Evolutionary conservation across 148 eudicot species (phyloP).

Genomic region (Pharnaceum exiguum): DNA sequence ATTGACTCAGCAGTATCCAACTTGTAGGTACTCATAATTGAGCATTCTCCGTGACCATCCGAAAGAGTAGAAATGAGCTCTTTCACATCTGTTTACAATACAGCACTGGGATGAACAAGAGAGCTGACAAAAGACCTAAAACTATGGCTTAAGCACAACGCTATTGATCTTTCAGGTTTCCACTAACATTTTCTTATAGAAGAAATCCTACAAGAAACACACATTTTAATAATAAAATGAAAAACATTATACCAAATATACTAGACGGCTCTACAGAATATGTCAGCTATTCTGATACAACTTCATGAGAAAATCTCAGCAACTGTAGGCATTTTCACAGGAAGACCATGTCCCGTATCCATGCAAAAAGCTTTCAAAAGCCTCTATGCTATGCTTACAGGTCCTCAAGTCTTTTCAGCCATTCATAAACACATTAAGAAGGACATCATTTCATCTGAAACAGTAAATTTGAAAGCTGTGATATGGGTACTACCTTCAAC

Average conservation of each 20-base stretch:
- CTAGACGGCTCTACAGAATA: not conserved
- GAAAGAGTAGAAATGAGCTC: constrained; percentile 85
- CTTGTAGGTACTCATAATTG: constrained; percentile 61
- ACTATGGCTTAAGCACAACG: too few relatives aligned
- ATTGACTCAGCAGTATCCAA: constrained; percentile 77
- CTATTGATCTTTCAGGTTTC: too few relatives aligned
- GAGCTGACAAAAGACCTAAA: not conserved
- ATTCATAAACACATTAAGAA: constrained; percentile 1
- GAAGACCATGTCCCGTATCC: too few relatives aligned
- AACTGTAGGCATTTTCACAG: too few relatives aligned
- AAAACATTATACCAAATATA: not conserved
- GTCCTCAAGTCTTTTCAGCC: not conserved
- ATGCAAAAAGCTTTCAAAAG: not conserved
- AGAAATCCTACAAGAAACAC: too few relatives aligned
- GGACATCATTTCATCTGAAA: not conserved
- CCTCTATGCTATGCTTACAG: not conserved
- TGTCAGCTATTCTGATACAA: not conserved
- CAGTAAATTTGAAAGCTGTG: not conserved
- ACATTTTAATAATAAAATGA: too few relatives aligned
- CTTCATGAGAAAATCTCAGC: too few relatives aligned
- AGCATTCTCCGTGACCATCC: constrained; percentile 90
- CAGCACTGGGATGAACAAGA: constrained; percentile 1
- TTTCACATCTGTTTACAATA: constrained; percentile 75
- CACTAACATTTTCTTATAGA: too few relatives aligned
- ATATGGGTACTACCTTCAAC: constrained; percentile 59